Conservation (phyloP, 805 yeast genomes). For the Candida ovalis region DNA sequence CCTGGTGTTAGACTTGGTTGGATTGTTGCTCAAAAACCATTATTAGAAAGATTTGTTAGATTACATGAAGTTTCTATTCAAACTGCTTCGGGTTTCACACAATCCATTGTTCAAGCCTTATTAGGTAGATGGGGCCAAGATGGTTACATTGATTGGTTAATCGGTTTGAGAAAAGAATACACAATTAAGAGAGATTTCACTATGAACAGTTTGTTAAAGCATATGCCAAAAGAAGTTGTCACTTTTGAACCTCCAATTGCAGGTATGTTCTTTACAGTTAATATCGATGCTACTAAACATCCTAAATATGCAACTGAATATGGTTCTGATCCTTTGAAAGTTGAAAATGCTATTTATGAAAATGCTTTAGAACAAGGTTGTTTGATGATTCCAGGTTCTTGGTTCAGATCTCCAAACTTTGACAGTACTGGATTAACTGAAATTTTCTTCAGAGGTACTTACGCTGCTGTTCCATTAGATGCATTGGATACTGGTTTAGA, state of each 20-base stretch:
- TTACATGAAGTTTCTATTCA: slow-evolving; percentile 81
- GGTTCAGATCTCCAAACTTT: slow-evolving; percentile 63
- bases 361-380: slow-evolving; percentile 56
- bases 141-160: slow-evolving; percentile 88
- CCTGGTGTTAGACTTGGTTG: slow-evolving; percentile 91
- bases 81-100: slow-evolving; percentile 77
- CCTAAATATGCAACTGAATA: slow-evolving; percentile 63
- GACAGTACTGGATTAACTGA: slow-evolving; percentile 41
- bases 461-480: slow-evolving; percentile 78
- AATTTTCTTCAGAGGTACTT: slow-evolving; percentile 82
- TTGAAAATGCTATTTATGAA: slow-evolving; percentile 63
- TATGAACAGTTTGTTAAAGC: slow-evolving; percentile 63
- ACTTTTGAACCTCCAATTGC: slow-evolving; percentile 63
- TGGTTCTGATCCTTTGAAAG: slow-evolving; percentile 55
- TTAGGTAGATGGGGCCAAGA: slow-evolving; percentile 85
- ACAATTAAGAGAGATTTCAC: slow-evolving; percentile 85
- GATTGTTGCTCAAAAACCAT: slow-evolving; percentile 69
- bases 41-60: slow-evolving; percentile 65
- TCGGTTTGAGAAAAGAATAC: slow-evolving; percentile 76
- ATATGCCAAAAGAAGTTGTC: slow-evolving; percentile 46
- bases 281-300: slow-evolving; percentile 73
- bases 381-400: slow-evolving; percentile 77
- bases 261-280: slow-evolving; percentile 82
- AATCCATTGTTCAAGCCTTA: slow-evolving; percentile 63
- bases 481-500: slow-evolving; percentile 56